phyloP scores from a whole-genome alignment of 768 basidiomycete species.

The Boletus speciosus region DNA sequence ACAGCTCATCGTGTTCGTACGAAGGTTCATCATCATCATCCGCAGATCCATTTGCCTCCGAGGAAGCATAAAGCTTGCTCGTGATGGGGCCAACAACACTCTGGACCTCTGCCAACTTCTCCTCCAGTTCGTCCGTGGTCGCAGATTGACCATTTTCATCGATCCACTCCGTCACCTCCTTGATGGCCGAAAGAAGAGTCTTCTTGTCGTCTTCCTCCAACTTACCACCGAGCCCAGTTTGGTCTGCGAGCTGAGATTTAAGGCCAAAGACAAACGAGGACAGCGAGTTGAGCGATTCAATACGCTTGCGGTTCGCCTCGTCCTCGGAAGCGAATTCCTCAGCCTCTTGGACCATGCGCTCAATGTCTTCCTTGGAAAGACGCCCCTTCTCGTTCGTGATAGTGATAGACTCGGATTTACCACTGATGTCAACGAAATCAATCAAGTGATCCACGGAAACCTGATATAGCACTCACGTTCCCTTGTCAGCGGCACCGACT shows the following conservation, averaged over 20 bases:
- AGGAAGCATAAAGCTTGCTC: slow-evolving; percentile 65
- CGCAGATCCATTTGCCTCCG: slow-evolving; percentile 32
- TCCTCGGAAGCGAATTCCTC: slow-evolving; percentile 87
- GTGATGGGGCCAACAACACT: slow-evolving; percentile 80
- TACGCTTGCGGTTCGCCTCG: slow-evolving; percentile 74
- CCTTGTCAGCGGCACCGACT: slow-evolving; percentile 90
- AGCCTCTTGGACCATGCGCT: slow-evolving; percentile 92
- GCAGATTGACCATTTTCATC: slow-evolving; percentile 79
- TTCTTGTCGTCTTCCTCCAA: slow-evolving; percentile 78
- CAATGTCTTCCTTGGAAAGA: slow-evolving; percentile 84
- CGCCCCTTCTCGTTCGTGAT: slow-evolving; percentile 97
- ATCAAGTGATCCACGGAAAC: background rate
- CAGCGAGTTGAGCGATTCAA: slow-evolving; percentile 79
- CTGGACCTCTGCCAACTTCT: slow-evolving; percentile 80
- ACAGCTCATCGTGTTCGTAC: slow-evolving; percentile 55
- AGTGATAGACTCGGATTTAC: slow-evolving; percentile 85
- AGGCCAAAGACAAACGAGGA: slow-evolving; percentile 83
- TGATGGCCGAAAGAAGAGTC: slow-evolving; percentile 73
- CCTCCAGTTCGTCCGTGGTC: slow-evolving; percentile 84
- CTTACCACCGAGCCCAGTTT: slow-evolving; percentile 90
- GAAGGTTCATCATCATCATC: slow-evolving; percentile 43
- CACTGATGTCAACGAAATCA: slow-evolving; percentile 36
- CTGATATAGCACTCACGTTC: slow-evolving; percentile 54
- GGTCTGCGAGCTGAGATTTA: slow-evolving; percentile 82
- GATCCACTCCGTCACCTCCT: slow-evolving; percentile 90